Conservation (phyloP, 352 stramenopile genomes). For the Halophytophthora polymorphica region DNA sequence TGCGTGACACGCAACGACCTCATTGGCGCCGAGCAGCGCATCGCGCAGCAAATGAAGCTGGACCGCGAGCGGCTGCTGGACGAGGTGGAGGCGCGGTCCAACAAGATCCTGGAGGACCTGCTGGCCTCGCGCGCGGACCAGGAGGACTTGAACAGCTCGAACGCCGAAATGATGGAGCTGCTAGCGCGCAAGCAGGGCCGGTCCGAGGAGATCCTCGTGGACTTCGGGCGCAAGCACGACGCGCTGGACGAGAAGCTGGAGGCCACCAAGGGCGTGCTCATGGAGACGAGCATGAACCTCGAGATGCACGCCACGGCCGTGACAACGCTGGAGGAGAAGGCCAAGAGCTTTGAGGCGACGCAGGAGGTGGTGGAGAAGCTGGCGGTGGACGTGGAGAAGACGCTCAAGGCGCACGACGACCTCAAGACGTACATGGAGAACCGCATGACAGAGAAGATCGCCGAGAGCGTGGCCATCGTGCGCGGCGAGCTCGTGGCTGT, state of each 20-base stretch:
- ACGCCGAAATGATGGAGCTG: conserved; percentile 60
- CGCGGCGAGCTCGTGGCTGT: conserved; percentile 49
- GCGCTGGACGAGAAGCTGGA: conserved; percentile 29
- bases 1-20: conserved; percentile 80
- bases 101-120: conserved; percentile 66
- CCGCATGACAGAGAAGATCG: conserved; percentile 48
- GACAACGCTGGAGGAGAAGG: conserved; percentile 48
- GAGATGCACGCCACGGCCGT: conserved; percentile 36
- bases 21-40: conserved; percentile 70
- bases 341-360: conserved; percentile 54
- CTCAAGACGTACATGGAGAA: conserved; percentile 53
- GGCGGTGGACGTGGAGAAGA: conserved; percentile 36
- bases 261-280: conserved; percentile 41
- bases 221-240: conserved; percentile 51
- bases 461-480: conserved; percentile 44
- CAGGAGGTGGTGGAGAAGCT: conserved; percentile 43
- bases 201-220: conserved; percentile 54
- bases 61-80: conserved; percentile 55
- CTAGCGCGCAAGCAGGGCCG: conserved; percentile 48
- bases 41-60: conserved; percentile 70
- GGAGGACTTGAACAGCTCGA: conserved; percentile 80
- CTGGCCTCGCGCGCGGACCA: conserved; percentile 60
- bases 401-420: conserved; percentile 34
- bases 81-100: conserved; percentile 56
- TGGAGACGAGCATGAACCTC: conserved; percentile 55